phyloP scores from a whole-genome alignment of 129 eudicot species.

The Ambrosia trifida region DNA sequence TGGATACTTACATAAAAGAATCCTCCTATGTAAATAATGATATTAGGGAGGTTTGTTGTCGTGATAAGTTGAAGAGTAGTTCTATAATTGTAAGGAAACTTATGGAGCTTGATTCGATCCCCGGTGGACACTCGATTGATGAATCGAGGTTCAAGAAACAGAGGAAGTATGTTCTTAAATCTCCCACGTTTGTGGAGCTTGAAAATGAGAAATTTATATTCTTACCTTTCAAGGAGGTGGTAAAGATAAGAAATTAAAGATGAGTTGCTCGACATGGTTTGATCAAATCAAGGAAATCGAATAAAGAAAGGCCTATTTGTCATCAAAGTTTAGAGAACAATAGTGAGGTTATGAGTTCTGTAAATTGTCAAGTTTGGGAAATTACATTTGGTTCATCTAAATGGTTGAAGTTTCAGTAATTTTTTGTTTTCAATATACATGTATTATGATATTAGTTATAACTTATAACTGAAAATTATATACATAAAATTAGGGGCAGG shows the following conservation, averaged over 20 bases:
- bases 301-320: slow-evolving; percentile 39
- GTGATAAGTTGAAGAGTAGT: slow-evolving; percentile 21
- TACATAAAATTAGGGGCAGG: too few species aligned
- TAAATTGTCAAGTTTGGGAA: slow-evolving; percentile 27
- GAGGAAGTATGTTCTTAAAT: slow-evolving; percentile 42
- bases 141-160: slow-evolving; percentile 35
- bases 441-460: too few species aligned
- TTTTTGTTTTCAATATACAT: too few species aligned
- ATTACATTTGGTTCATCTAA: too few species aligned
- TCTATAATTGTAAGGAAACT: slow-evolving; percentile 70
- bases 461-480: too few species aligned
- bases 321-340: slow-evolving; percentile 9
- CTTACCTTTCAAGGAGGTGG: slow-evolving; percentile 70
- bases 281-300: slow-evolving; percentile 23
- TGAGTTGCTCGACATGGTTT: slow-evolving; percentile 29
- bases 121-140: too few species aligned
- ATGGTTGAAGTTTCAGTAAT: too few species aligned
- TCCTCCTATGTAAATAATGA: background rate
- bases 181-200: slow-evolving; percentile 53
- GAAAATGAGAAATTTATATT: slow-evolving; percentile 73
- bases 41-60: slow-evolving; percentile 10
- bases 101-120: slow-evolving; percentile 77
- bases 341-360: slow-evolving; percentile 22
- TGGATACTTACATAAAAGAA: slow-evolving; percentile 36
- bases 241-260: too few species aligned